Evolutionary conservation across 257 asterid species (phyloP), one percentile per base, ranked within the genome.

Genomic region (Solanum virginianum): DNA sequence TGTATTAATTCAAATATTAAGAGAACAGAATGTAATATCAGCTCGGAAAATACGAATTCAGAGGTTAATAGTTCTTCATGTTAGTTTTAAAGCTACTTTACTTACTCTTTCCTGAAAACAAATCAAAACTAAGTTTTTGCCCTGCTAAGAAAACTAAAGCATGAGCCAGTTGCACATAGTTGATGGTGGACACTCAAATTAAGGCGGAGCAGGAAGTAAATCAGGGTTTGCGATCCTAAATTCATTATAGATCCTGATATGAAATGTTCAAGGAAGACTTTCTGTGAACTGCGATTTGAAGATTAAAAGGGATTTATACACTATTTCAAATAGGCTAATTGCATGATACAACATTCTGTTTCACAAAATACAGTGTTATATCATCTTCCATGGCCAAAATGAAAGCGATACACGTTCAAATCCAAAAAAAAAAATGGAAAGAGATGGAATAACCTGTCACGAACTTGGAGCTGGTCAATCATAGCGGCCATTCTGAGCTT

Each of bases 401-500:
- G 1, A 59, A 59, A n/a, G 66, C 66, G 15, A 3, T n/a, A 10
- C 22, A n/a, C 66, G 10, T 59, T 59, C 15, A 59, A 59, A 59
- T 13, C 29, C 29, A 24, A 14, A 10, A 59, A n/a, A 18, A 57
- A 59, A 20, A 59, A 47, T 49, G 7, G 41, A 74, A 72, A 74
- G 18, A 49, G 3, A 16, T 5, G 13, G 16, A 26, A 36, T 29
- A 8, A 89, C 91, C 90, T 89, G 87, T 89, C 92, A 29, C 90
- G 90, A 74, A 87, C 47, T 69, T 87, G 92, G 80, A 89, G 92
- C 85, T 88, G 92, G 13, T 89, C 92, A 57, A 89, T 84, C 92
- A 87, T 87, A 39, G 84, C 24, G 1, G 84, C 59, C 92, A 89
- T 87, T 71, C 85, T 49, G 20, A 84, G 22, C 83, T 86, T 86